phyloP scores from a whole-genome alignment of 176 grass and related monocot species.

The Rhynchospora breviuscula region DNA sequence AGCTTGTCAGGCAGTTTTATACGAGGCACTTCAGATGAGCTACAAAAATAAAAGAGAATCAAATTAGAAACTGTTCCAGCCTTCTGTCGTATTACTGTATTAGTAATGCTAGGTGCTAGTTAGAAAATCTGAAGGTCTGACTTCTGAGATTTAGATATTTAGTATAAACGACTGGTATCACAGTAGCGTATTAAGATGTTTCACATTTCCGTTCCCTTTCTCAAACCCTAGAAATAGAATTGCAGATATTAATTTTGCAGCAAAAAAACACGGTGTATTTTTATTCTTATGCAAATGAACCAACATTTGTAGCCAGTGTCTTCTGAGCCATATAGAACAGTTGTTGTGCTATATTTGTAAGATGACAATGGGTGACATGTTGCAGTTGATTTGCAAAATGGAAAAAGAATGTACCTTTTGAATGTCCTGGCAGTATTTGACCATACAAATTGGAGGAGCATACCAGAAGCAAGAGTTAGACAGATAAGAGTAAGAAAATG shows the following conservation, averaged over 20 bases:
- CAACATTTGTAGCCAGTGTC: background rate
- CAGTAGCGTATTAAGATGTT: background rate
- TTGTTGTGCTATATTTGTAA: background rate
- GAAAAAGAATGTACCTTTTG: slow-evolving; percentile 28
- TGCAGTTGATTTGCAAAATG: background rate
- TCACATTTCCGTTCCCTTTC: background rate
- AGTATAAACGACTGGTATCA: background rate
- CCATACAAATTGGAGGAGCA: slow-evolving; percentile 68
- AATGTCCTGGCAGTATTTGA: slow-evolving; percentile 54
- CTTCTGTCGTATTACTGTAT: background rate
- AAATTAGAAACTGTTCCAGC: background rate
- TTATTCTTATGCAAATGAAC: background rate
- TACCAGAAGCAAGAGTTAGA: slow-evolving; percentile 55
- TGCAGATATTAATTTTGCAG: background rate
- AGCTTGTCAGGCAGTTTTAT: slow-evolving; percentile 62
- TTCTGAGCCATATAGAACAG: background rate
- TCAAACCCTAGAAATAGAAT: background rate
- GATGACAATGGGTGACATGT: background rate
- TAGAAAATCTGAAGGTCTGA: background rate
- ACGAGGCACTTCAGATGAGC: slow-evolving; percentile 45
- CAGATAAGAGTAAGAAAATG: slow-evolving; percentile 78
- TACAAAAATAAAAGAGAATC: background rate
- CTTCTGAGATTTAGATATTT: background rate
- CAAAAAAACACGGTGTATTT: background rate
- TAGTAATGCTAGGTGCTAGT: background rate